Base-by-base conservation (phyloP, 306 rosid genomes). In the Fragaria iinumae region DNA sequence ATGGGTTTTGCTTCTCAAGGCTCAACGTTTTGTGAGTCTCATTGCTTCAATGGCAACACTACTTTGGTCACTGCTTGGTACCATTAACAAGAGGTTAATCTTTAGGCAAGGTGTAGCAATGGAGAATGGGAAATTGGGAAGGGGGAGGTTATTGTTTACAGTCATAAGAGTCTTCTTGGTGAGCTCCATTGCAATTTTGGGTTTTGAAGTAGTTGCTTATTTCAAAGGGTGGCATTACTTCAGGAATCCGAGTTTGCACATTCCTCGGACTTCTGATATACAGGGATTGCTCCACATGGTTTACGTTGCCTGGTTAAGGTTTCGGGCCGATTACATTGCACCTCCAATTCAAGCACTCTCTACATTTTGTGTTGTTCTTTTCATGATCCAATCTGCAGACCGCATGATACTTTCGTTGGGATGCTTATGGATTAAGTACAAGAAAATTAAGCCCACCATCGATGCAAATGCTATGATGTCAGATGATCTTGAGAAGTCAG, bases 1-100 rank as follows among this genome's bases (percentile, higher is more conserved):
- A 1, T 92, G 97, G 98, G 90, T 94, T n/a, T 79, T 94, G 84
- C 93, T 94, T 84, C 94, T 91, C 25, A 91, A 84, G 80, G 98
- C 93, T 81, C 93, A 89, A 68, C 93, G 88, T 17, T 91, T 88
- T 36, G 87, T 90, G 81, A 89, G 98, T 53, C 87, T 91, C 85
- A 79, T 94, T 45, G 63, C 93, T 27, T 91, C 95, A 96, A 66
- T 92, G 1, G 88, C 83, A 55, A 78, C 90, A 0, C 81, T 90
- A 43, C 63, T 93, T 66, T 91, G 97, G 97, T 63, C 89, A 2
- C 80, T 94, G 82, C 87, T 90, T 0, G 93, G 97, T 45, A 79
- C 89, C 48, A 83, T 92, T 71, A 94, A 89, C 85, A 90, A 89
- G 83, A 85, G 97, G 83, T 44, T 94, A 85, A 73, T 93, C 83